Evolutionary conservation across 208 protist species (phyloP), one percentile per base, ranked within the genome.

Genomic region (Trypanosoma avium): DNA sequence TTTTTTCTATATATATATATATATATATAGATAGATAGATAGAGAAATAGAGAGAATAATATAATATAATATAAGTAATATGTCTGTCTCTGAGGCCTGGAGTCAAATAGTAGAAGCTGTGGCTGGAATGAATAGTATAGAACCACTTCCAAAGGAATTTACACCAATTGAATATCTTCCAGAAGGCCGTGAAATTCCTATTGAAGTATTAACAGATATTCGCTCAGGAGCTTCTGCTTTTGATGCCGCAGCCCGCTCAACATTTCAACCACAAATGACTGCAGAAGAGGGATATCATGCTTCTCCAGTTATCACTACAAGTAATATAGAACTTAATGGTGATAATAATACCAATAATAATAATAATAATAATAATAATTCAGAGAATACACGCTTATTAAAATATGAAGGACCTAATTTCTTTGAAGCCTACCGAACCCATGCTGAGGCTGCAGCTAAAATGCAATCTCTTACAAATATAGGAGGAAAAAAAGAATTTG

Each of bases 241-340:
- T 63, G 71, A 75, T n/a, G 67, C 66, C 40, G 61, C 58, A 10
- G 55, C 82, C 21, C 55, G 59, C 46, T 60, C 36, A 2, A 46
- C 79, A 4, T 94, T 86, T 63, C 54, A 73, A 15, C 53, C 69
- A 15, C 88, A 92, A 48, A 83, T 89, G 63, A 86, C 76, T 5
- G n/a, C 74, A 19, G 75, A 83, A 53, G 88, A 94, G 73, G 71
- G 80, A 15, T 85, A 65, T 49, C 81, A 84, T 54, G 63, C 59
- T 3, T 48, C 49, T 4, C 61, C 53, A 7, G 22, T 33, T n/a
- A 30, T 56, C 42, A 50, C 8, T 24, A 32, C 8, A 12, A 45
- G 17, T 21, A 30, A 29, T 32, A 32, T 7, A 17, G 17, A 70
- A 56, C 36, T 56, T 10, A 19, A 48, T 24, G 40, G 60, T 30